These are phyloP conservation scores for Groenewaldozyma salmanticensis DNA, from an alignment of 805 yeast genomes.

Conservation along the genomic window DNA sequence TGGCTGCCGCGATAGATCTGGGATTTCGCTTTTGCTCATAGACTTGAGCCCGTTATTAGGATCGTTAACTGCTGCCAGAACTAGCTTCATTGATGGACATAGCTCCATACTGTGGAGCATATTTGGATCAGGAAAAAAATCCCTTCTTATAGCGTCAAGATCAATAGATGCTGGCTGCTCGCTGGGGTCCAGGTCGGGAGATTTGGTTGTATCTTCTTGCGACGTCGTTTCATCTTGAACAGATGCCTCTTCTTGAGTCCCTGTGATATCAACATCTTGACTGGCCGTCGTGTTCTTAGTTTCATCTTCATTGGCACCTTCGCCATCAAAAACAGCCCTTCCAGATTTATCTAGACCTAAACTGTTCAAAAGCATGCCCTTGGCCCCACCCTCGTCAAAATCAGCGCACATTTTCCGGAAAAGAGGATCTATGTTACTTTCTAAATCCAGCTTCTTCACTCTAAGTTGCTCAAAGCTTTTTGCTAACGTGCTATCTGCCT, in stretches of 20 bases:
- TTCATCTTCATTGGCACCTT: slow-evolving; percentile 29
- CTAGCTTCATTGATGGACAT: slow-evolving; percentile 63
- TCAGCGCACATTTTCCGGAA: slow-evolving; percentile 36
- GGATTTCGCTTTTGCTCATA: slow-evolving; percentile 6
- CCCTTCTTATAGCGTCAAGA: slow-evolving; percentile 14
- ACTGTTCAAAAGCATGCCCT: slow-evolving; percentile 38
- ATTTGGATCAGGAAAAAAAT: slow-evolving; percentile 20
- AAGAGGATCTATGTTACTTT: slow-evolving; percentile 32
- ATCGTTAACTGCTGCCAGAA: slow-evolving; percentile 44
- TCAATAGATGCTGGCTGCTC: slow-evolving; percentile 14
- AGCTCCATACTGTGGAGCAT: slow-evolving; percentile 26
- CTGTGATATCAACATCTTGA: slow-evolving; percentile 16
- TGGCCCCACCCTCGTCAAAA: slow-evolving; percentile 36
- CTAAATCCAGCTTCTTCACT: slow-evolving; percentile 28
- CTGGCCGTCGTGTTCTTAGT: slow-evolving; percentile 12
- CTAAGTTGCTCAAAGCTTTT: slow-evolving; percentile 22
- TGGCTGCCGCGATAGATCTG: no score
- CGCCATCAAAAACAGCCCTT: slow-evolving; percentile 59
- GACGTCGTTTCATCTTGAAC: slow-evolving; percentile 27
- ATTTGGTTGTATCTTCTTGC: slow-evolving; percentile 11
- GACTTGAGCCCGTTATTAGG: slow-evolving; percentile 13
- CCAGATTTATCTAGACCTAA: slow-evolving; percentile 40
- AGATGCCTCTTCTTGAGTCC: slow-evolving; percentile 31
- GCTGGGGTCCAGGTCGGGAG: neutral
- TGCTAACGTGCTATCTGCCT: slow-evolving; percentile 25